Conservation (phyloP, 352 stramenopile genomes). For the Globisporangium recalcitrans region DNA sequence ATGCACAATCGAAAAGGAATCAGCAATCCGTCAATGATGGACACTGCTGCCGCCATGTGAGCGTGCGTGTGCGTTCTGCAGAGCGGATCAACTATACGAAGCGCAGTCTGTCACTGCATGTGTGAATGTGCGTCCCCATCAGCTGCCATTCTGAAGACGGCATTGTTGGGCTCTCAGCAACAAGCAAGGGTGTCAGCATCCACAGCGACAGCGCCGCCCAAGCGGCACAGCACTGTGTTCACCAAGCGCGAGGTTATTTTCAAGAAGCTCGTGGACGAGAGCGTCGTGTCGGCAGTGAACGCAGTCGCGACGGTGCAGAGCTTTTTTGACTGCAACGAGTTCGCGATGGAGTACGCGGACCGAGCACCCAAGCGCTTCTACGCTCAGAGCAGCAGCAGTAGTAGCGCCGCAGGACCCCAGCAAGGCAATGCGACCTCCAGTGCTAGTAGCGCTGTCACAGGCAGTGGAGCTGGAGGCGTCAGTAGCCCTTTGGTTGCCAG, state of each 20-base stretch:
- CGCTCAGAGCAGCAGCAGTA: background rate
- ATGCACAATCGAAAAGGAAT: background rate
- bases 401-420: background rate
- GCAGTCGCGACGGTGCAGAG: background rate
- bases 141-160: background rate
- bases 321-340: slow-evolving; percentile 44
- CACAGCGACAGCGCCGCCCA: background rate
- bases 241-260: slow-evolving; percentile 28
- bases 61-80: background rate
- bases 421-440: background rate
- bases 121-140: background rate
- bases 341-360: slow-evolving; percentile 59
- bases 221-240: slow-evolving; percentile 7
- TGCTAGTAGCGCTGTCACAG: background rate
- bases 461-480: background rate
- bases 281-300: slow-evolving; percentile 19
- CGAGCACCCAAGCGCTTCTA: slow-evolving; percentile 26
- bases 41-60: background rate
- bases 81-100: background rate
- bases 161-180: background rate
- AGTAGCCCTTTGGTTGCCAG: background rate
- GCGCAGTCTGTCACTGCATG: background rate
- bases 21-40: background rate
- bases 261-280: slow-evolving; percentile 34
- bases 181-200: background rate